These are phyloP conservation scores for Solanum etuberosum DNA, from an alignment of 257 asterid species.

Conservation along the genomic window DNA sequence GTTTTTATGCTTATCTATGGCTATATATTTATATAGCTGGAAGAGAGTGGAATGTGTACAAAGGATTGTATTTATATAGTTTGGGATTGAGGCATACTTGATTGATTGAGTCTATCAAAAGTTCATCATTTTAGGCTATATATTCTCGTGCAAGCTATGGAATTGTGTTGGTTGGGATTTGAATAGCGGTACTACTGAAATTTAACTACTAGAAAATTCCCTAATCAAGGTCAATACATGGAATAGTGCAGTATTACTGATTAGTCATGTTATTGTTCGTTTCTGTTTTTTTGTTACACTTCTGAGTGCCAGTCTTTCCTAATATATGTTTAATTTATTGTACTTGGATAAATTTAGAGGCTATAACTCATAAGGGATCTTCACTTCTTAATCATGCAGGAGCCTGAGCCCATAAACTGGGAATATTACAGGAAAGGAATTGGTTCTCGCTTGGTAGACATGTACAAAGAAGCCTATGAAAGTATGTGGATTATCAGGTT, in stretches of 20 bases:
- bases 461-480: slow-evolving; percentile 90
- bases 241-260: neutral
- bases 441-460: slow-evolving; percentile 86
- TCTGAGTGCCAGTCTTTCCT: neutral
- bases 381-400: slow-evolving; percentile 31
- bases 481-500: slow-evolving; percentile 20
- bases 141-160: neutral
- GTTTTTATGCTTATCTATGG: neutral
- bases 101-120: neutral
- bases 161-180: neutral
- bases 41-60: neutral
- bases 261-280: neutral
- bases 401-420: slow-evolving; percentile 95
- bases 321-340: neutral
- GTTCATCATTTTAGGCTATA: neutral
- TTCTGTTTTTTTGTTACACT: neutral
- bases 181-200: neutral
- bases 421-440: slow-evolving; percentile 86
- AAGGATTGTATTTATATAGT: neutral
- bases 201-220: neutral
- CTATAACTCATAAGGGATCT: neutral
- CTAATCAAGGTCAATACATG: neutral
- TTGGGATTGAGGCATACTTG: neutral
- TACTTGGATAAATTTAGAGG: neutral
- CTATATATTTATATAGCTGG: neutral